Conservation (phyloP, 495 filamentous ascomycete species). For the Aspergillus indologenus region DNA sequence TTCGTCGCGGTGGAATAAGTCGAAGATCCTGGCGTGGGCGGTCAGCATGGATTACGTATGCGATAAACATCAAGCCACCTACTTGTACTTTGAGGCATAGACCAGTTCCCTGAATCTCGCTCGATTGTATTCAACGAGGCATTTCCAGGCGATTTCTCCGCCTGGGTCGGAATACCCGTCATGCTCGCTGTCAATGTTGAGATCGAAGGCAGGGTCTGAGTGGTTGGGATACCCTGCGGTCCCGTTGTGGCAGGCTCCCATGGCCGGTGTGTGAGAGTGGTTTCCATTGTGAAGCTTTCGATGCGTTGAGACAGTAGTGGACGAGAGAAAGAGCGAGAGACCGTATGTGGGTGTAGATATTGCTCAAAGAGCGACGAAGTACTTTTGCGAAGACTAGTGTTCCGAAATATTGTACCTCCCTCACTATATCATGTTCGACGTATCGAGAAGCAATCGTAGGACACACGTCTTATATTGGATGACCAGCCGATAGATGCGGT, state of each 20-base stretch:
- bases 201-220: conserved; percentile 49
- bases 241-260: conserved; percentile 40
- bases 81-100: conserved; percentile 52
- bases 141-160: conserved; percentile 45
- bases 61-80: conserved; percentile 19
- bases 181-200: conserved; percentile 47
- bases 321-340: neutral
- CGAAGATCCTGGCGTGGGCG: conserved; percentile 43
- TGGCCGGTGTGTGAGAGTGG: conserved; percentile 39
- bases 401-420: neutral
- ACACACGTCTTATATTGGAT: neutral
- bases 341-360: neutral
- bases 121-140: conserved; percentile 49
- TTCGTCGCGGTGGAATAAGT: conserved; percentile 52
- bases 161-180: conserved; percentile 24
- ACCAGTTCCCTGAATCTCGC: conserved; percentile 51
- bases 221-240: conserved; percentile 35
- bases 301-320: neutral
- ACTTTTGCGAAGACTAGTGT: neutral
- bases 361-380: neutral
- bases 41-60: conserved; percentile 24
- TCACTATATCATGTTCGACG: neutral
- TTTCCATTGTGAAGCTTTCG: conserved; percentile 31
- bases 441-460: neutral
- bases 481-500: neutral